Percentiles rank a stretch among this genome's conserved stretches.
These are phyloP conservation scores for Cystobasidium onofrii DNA, from an alignment of 768 basidiomycete species.

Conservation along the genomic window DNA sequence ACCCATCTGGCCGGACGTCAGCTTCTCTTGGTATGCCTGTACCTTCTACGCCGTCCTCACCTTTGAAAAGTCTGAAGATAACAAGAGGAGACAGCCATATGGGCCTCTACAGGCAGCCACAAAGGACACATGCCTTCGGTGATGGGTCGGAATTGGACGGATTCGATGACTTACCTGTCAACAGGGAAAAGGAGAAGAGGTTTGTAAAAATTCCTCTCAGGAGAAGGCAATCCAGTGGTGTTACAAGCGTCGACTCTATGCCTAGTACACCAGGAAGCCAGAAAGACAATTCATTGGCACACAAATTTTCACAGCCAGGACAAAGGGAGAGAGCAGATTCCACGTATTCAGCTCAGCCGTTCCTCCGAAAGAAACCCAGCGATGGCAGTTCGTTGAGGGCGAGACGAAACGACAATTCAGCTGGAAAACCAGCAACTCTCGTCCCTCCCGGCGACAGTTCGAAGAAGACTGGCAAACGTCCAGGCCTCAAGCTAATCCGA, in stretches of 20 bases:
- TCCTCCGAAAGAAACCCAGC: not conserved
- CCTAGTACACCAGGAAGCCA: not conserved
- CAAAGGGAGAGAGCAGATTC: not conserved
- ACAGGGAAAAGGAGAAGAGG: constrained; percentile 41
- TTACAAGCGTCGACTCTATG: not conserved
- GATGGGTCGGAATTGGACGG: constrained; percentile 49
- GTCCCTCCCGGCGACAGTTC: not conserved
- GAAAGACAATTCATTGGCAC: not conserved
- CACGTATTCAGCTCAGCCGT: not conserved
- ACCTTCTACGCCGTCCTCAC: not conserved
- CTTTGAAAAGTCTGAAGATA: not conserved
- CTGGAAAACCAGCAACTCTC: not conserved
- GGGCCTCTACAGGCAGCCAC: constrained; percentile 36
- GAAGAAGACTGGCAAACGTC: constrained; percentile 31
- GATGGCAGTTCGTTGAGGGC: not conserved
- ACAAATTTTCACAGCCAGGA: not conserved
- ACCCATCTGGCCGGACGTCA: constrained; percentile 24
- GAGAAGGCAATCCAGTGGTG: constrained; percentile 1
- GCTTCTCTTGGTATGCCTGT: constrained; percentile 17
- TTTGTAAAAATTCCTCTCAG: constrained; percentile 4
- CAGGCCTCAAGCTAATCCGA: constrained; percentile 72
- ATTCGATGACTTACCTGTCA: constrained; percentile 48
- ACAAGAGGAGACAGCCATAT: not conserved
- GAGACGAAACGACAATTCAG: not conserved
- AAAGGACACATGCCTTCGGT: constrained; percentile 42